These are phyloP conservation scores for Echinochloa phyllopogon DNA, from an alignment of 176 grass and related monocot species.

Conservation along the genomic window DNA sequence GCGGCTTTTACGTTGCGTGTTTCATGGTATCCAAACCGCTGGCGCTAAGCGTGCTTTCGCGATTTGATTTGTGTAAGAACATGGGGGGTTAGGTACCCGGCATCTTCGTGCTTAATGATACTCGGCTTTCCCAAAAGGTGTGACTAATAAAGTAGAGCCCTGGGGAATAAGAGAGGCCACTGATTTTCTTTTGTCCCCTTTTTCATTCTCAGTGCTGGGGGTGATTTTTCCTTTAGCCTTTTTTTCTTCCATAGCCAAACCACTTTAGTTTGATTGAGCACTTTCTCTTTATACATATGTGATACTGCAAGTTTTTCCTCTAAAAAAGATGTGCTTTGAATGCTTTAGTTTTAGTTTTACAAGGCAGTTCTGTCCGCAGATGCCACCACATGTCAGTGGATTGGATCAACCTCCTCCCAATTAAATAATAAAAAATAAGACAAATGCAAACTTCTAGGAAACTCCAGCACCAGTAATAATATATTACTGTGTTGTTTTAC, in stretches of 20 bases:
- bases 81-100: constrained; percentile 52
- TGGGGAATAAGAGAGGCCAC: constrained; percentile 25
- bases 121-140: constrained; percentile 58
- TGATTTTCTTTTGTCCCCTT: constrained; percentile 42
- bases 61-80: constrained; percentile 30
- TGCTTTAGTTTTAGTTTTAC: constrained; percentile 43
- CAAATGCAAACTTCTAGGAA: constrained; percentile 31
- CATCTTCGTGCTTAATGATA: constrained; percentile 52
- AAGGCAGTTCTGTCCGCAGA: neutral
- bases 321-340: constrained; percentile 32
- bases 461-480: neutral
- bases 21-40: constrained; percentile 32
- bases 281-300: constrained; percentile 21
- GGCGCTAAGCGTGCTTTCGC: constrained; percentile 7
- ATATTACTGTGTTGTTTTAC: neutral
- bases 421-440: constrained; percentile 13
- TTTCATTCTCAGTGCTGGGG: constrained; percentile 35
- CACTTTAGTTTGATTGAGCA: constrained; percentile 34
- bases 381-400: neutral
- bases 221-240: constrained; percentile 43
- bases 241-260: constrained; percentile 45
- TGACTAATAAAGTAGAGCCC: constrained; percentile 42
- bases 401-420: neutral
- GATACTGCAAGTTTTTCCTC: constrained; percentile 29
- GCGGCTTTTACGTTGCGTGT: constrained; percentile 41